Conservation (phyloP, 768 basidiomycete species). For the Zangia roseola region DNA sequence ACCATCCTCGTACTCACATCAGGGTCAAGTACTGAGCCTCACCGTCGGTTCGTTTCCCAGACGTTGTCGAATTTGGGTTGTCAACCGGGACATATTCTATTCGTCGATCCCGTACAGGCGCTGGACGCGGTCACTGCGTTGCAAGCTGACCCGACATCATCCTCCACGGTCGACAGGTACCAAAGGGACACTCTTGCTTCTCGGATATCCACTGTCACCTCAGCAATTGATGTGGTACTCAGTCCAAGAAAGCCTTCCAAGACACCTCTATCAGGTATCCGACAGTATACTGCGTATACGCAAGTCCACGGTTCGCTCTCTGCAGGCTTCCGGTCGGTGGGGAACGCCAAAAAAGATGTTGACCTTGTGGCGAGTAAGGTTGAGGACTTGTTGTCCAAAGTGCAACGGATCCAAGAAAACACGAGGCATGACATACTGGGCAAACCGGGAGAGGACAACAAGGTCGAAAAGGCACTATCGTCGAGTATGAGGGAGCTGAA, state of each 20-base stretch:
- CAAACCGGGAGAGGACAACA: constrained; percentile 17
- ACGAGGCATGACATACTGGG: constrained; percentile 41
- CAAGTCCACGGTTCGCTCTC: constrained; percentile 42
- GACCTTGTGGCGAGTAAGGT: constrained; percentile 36
- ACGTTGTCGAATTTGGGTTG: constrained; percentile 22
- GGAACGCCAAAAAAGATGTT: constrained; percentile 31
- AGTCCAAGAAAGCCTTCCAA: not conserved
- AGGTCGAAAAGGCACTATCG: constrained; percentile 29
- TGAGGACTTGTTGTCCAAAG: constrained; percentile 35
- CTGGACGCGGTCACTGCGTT: constrained; percentile 50
- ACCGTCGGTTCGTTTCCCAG: constrained; percentile 18
- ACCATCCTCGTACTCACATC: constrained; percentile 45
- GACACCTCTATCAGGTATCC: constrained; percentile 26
- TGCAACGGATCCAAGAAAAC: constrained; percentile 40
- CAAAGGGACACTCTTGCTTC: constrained; percentile 63
- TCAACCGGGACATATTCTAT: constrained; percentile 36
- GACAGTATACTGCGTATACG: constrained; percentile 36
- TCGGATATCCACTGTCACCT: constrained; percentile 49
- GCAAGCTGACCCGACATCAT: constrained; percentile 42
- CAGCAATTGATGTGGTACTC: constrained; percentile 34
- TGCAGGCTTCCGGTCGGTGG: constrained; percentile 35
- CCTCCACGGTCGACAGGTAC: constrained; percentile 58
- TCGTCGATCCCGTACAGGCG: constrained; percentile 61
- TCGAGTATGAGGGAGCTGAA: constrained; percentile 30
- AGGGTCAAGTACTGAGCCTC: constrained; percentile 19